These are phyloP conservation scores for Crithidia acanthocephali DNA, from an alignment of 208 protist genomes.

Conservation along the genomic window DNA sequence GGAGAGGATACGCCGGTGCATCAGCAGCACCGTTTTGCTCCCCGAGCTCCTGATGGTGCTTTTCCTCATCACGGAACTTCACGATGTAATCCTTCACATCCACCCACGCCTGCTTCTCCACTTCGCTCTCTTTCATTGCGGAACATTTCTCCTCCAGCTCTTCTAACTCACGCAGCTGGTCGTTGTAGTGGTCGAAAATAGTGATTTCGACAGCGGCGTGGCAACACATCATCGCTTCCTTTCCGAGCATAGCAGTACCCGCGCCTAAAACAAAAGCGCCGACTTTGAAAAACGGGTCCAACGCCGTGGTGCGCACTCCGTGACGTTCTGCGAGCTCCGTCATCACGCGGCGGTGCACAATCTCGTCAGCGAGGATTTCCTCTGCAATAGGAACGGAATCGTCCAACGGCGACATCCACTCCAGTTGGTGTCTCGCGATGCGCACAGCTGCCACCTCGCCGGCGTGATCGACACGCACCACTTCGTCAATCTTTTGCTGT, in stretches of 20 bases:
- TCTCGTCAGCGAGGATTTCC: conserved; percentile 82
- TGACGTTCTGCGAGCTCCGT: conserved; percentile 72
- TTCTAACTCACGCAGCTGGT: conserved; percentile 86
- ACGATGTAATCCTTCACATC: conserved; percentile 77
- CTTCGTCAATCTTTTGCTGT: conserved; percentile 80
- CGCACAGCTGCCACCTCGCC: conserved; percentile 83
- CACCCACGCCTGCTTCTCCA: conserved; percentile 52
- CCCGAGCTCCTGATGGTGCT: conserved; percentile 86
- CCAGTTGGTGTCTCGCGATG: conserved; percentile 76
- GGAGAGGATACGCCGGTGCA: conserved; percentile 70
- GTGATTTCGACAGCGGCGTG: conserved; percentile 87
- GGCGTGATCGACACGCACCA: conserved; percentile 83
- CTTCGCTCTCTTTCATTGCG: conserved; percentile 30
- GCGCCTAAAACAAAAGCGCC: conserved; percentile 78
- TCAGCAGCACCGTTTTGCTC: conserved; percentile 77
- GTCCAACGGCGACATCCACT: conserved; percentile 81
- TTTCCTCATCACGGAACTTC: conserved; percentile 87
- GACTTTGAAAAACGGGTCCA: conserved; percentile 79
- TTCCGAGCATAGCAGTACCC: conserved; percentile 73
- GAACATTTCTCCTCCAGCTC: conserved; percentile 39
- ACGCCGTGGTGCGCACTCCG: conserved; percentile 54
- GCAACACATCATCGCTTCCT: conserved; percentile 90
- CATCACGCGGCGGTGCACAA: conserved; percentile 80
- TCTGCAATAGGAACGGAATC: conserved; percentile 67
- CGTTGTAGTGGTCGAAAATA: conserved; percentile 90